A percentile compares a stretch with the other conserved stretches of the same genome.
Evolutionary conservation across 179 eudicot species (phyloP).

Genomic region (Drosera spatulata): DNA sequence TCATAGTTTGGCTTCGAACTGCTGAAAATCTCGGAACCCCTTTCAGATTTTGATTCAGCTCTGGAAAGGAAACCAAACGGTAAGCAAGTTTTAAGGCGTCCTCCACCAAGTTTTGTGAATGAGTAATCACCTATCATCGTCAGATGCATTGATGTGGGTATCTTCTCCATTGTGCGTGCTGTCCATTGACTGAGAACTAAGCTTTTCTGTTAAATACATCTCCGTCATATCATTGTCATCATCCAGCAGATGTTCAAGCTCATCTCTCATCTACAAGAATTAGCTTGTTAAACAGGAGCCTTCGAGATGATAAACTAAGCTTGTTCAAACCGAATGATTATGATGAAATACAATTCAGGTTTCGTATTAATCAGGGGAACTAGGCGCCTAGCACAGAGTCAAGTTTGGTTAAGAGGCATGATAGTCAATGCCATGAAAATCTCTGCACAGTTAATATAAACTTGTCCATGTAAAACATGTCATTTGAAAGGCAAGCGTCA

Average conservation of each 20-base stretch:
- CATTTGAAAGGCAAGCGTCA: too few relatives aligned
- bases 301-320: background rate
- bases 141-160: background rate
- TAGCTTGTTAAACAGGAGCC: background rate
- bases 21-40: conserved; percentile 9
- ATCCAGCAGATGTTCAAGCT: conserved; percentile 37
- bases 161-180: conserved; percentile 12
- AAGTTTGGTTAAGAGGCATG: too few relatives aligned
- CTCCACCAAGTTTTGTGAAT: background rate
- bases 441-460: too few relatives aligned
- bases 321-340: too few relatives aligned
- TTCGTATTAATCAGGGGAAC: too few relatives aligned
- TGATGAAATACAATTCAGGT: too few relatives aligned
- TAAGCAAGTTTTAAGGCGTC: background rate
- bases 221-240: conserved; percentile 44
- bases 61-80: conserved; percentile 8
- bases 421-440: too few relatives aligned
- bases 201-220: conserved; percentile 42
- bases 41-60: conserved; percentile 18
- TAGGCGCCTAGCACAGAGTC: too few relatives aligned
- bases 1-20: conserved; percentile 22
- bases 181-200: conserved; percentile 12
- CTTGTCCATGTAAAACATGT: too few relatives aligned
- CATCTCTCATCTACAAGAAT: conserved; percentile 30
- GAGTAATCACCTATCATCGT: conserved; percentile 16